phyloP scores from a whole-genome alignment of 1,139 yeast genomes.

The Suhomyces yuchorum region DNA sequence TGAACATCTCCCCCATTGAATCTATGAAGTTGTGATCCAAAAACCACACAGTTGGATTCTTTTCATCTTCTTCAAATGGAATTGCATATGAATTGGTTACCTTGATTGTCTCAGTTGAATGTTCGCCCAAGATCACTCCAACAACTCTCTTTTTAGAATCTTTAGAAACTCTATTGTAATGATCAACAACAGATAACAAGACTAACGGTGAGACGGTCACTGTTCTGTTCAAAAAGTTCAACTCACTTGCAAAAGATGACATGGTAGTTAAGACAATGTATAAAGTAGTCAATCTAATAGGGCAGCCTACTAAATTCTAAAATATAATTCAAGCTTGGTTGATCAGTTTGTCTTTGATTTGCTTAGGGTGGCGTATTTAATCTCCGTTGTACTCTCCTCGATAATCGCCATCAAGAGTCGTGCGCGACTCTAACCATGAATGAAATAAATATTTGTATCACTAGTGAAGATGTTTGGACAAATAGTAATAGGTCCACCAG shows the following conservation, averaged over 20 bases:
- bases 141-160: conserved; percentile 78
- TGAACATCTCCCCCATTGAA: conserved; percentile 97
- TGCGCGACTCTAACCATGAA: background rate
- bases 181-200: conserved; percentile 91
- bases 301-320: background rate
- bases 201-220: conserved; percentile 97
- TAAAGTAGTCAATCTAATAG: background rate
- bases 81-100: conserved; percentile 83
- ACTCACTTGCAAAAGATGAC: conserved; percentile 31
- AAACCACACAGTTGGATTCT: conserved; percentile 94
- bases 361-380: background rate
- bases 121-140: conserved; percentile 91
- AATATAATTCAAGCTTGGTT: background rate
- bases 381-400: background rate
- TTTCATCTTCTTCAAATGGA: conserved; percentile 97
- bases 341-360: background rate
- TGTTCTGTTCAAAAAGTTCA: conserved; percentile 50
- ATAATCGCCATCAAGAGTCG: conserved; percentile 3
- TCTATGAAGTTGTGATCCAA: conserved; percentile 96
- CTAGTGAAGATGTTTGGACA: conserved; percentile 63
- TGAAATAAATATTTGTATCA: background rate
- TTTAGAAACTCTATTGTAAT: conserved; percentile 81
- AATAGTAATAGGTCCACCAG: conserved; percentile 96
- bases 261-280: conserved; percentile 11
- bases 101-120: conserved; percentile 53